Conservation (phyloP, 805 yeast genomes). For the Pachysolen tannophilus region DNA sequence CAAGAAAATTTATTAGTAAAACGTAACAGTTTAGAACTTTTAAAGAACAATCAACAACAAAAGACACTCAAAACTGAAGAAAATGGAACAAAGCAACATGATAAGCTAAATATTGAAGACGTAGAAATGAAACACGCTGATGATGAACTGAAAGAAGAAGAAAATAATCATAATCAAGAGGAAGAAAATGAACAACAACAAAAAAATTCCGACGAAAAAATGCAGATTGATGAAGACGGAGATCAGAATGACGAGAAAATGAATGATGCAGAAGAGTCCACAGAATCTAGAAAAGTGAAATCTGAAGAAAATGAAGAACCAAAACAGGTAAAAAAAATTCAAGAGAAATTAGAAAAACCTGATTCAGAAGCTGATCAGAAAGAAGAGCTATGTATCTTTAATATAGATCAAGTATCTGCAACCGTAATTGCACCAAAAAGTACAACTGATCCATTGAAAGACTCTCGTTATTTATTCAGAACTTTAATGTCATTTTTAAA, state of each 20-base stretch:
- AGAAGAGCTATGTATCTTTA: constrained; percentile 31
- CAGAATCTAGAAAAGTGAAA: constrained; percentile 5
- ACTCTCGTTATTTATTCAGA: constrained; percentile 80
- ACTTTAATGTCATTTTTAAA: constrained; percentile 85
- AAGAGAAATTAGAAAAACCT: too few relatives aligned
- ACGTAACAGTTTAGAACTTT: constrained; percentile 21
- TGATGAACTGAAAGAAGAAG: constrained; percentile 17
- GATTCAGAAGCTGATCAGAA: constrained; percentile 5
- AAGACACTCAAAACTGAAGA: too few relatives aligned
- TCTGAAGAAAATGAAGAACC: constrained; percentile 13
- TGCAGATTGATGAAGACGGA: too few relatives aligned
- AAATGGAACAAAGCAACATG: constrained; percentile 1
- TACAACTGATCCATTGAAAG: constrained; percentile 66
- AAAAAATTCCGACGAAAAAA: too few relatives aligned
- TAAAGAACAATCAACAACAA: constrained; percentile 15
- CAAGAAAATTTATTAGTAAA: constrained; percentile 25
- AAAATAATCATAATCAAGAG: constrained; percentile 10
- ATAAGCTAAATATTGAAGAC: constrained; percentile 4
- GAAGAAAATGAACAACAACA: constrained; percentile 11
- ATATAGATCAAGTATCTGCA: constrained; percentile 43
- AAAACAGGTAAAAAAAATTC: constrained; percentile 1
- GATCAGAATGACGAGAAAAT: constrained; percentile 4
- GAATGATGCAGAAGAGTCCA: too few relatives aligned
- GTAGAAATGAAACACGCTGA: constrained; percentile 20
- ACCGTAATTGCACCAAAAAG: constrained; percentile 47